phyloP scores from a whole-genome alignment of 176 grass and related monocot species.

The Hordeum vulgare region MorexV3_pseudomolecules_assembly NC_058522.1:509522641-509523140 shows the following conservation, averaged over 20 bases:
- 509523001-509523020: conserved; percentile 32
- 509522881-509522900: conserved; percentile 34
- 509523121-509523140: conserved; percentile 29
- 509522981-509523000: conserved; percentile 42
- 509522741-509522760: conserved; percentile 59
- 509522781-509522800: conserved; percentile 38
- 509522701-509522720: conserved; percentile 28
- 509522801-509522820: conserved; percentile 33
- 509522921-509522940: conserved; percentile 23
- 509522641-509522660: conserved; percentile 6
- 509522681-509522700: neutral
- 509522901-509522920: conserved; percentile 27
- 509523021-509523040: conserved; percentile 5
- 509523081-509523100: conserved; percentile 49
- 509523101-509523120: conserved; percentile 55
- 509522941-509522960: conserved; percentile 49
- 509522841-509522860: conserved; percentile 32
- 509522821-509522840: conserved; percentile 18
- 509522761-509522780: conserved; percentile 49
- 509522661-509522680: conserved; percentile 26
- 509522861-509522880: conserved; percentile 43
- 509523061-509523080: conserved; percentile 34
- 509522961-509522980: conserved; percentile 28
- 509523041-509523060: conserved; percentile 34
- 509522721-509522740: conserved; percentile 28